phyloP scores from a whole-genome alignment of 352 stramenopile species.

The Phytophthora brassicae region DNA sequence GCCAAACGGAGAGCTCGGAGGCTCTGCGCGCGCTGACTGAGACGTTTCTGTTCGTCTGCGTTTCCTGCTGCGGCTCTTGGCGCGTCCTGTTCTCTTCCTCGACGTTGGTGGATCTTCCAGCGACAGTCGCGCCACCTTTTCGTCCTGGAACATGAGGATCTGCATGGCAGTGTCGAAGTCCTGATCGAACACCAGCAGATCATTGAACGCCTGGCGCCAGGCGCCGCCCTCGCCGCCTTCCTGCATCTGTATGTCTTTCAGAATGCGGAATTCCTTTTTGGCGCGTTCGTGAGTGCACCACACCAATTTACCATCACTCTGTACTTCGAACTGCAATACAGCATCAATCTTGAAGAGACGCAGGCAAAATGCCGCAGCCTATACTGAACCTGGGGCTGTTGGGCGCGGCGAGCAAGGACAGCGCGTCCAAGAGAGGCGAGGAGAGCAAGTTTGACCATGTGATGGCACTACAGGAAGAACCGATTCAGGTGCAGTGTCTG shows the following conservation, averaged over 20 bases:
- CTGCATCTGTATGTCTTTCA: slow-evolving; percentile 6
- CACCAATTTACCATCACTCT: slow-evolving; percentile 26
- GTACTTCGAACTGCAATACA: background rate
- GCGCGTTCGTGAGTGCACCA: slow-evolving; percentile 11
- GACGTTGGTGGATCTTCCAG: slow-evolving; percentile 29
- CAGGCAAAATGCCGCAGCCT: slow-evolving; percentile 33
- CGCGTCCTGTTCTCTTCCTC: slow-evolving; percentile 3
- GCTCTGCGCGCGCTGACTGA: background rate
- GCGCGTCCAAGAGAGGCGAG: slow-evolving; percentile 3
- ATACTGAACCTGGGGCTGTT: slow-evolving; percentile 28
- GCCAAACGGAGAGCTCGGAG: slow-evolving; percentile 2
- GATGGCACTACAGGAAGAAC: slow-evolving; percentile 56
- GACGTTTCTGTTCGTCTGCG: slow-evolving; percentile 6
- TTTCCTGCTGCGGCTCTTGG: slow-evolving; percentile 15
- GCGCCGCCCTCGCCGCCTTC: background rate
- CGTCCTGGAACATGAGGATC: slow-evolving; percentile 59
- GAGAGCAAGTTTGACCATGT: slow-evolving; percentile 68
- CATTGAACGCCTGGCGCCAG: slow-evolving; percentile 23
- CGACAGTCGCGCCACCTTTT: slow-evolving; percentile 44
- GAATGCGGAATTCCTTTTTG: slow-evolving; percentile 17
- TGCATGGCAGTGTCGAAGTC: slow-evolving; percentile 72
- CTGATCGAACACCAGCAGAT: slow-evolving; percentile 57
- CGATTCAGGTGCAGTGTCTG: slow-evolving; percentile 36
- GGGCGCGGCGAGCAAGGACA: slow-evolving; percentile 28
- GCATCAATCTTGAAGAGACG: slow-evolving; percentile 18